A percentile compares a stretch with the other conserved stretches of the same genome.
phyloP scores from a whole-genome alignment of 2,329 filamentous ascomycete species.

The Colletotrichum gigasporum region DNA sequence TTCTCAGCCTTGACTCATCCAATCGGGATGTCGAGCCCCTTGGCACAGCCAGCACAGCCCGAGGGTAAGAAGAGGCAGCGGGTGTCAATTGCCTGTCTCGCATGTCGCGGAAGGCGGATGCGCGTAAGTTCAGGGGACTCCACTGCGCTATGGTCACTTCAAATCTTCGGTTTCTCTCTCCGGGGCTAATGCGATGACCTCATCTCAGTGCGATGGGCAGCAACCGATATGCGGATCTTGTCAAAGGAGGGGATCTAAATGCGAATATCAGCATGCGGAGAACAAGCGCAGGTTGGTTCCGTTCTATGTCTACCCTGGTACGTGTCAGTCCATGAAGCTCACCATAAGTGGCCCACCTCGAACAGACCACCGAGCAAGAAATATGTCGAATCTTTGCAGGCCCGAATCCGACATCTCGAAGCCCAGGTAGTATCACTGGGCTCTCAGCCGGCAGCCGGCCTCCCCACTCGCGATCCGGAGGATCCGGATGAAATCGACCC shows the following conservation, averaged over 20 bases:
- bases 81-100: conserved; percentile 32
- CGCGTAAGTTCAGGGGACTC: conserved; percentile 12
- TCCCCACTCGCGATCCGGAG: neutral
- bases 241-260: conserved; percentile 14
- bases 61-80: conserved; percentile 27
- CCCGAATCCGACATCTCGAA: conserved; percentile 33
- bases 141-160: neutral
- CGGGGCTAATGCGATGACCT: no score
- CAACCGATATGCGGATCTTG: conserved; percentile 29
- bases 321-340: no score
- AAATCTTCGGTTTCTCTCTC: no score
- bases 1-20: neutral
- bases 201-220: conserved; percentile 26
- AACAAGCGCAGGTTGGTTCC: conserved; percentile 27
- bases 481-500: neutral
- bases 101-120: conserved; percentile 31
- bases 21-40: neutral
- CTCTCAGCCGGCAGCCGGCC: neutral
- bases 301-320: no score
- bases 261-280: conserved; percentile 26
- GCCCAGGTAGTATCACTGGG: conserved; percentile 20
- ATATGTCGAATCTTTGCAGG: conserved; percentile 36
- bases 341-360: neutral
- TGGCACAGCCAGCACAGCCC: neutral
- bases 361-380: conserved; percentile 38